Base-by-base conservation (phyloP, 2,329 filamentous ascomycete species). In the Penicillium concentricum region DNA sequence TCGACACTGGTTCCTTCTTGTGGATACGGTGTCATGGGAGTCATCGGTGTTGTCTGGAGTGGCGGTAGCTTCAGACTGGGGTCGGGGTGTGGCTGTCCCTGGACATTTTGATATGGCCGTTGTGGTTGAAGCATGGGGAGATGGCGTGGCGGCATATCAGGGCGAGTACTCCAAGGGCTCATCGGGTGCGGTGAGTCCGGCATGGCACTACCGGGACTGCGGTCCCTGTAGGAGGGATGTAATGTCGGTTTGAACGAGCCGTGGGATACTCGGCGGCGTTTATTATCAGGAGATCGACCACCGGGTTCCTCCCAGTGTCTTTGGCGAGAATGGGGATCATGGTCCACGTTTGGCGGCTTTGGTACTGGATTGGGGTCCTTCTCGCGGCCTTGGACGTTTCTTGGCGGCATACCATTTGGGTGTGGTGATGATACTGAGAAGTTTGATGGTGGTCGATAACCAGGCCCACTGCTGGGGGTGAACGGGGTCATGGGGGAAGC, bases 201-300 rank as follows among this genome's bases (percentile, higher is more conserved):
- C 2, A 49, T 26, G 10, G n/a, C 30, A 12, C 32, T 54, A 2
- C 47, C 24, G 16, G 52, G 52, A 52, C 72, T 71, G 59, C 67
- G 59, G 61, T 76, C 75, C 50, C 72, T 67, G 62, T 76, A 68
- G 60, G 51, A 32, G 7, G 45, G 45, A 18, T 51, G 52, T 34
- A 76, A 66, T 62, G 75, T 72, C 59, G 74, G 65, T 62, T 77
- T 69, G 63, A 75, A 61, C 7, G 58, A 63, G 57, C 73, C 70
- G 51, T 72, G 72, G 42, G 76, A 78, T 60, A 83, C 83, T 37
- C 87, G 83, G 22, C 87, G 83, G 55, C 87, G 82, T 68, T 90
- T 89, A 28, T 76, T 72, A 51, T 88, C 86, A 10, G 81, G 78
- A 3, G 81, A 79, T 50, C 79, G 76, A 48, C 78, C 79, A 20